These are phyloP conservation scores for Diplodia scrobiculata DNA, from an alignment of 2,329 filamentous ascomycete genomes.

Conservation along the genomic window DNA sequence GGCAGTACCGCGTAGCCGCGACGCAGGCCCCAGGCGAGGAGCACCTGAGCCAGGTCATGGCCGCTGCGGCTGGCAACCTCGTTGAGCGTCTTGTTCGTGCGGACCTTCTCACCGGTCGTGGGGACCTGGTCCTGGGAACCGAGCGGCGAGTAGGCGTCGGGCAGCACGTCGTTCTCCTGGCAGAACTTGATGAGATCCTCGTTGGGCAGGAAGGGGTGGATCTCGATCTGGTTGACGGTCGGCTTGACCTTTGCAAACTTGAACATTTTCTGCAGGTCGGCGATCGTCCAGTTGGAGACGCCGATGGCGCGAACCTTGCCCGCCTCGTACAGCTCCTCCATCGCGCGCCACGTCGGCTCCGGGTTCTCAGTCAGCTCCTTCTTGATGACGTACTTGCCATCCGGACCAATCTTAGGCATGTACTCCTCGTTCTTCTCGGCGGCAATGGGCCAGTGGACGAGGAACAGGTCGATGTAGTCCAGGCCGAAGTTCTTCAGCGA, in stretches of 20 bases:
- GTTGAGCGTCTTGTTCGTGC: conserved; percentile 67
- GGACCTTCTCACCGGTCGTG: conserved; percentile 67
- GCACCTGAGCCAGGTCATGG: conserved; percentile 76
- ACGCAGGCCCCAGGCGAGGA: conserved; percentile 81
- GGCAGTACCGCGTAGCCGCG: conserved; percentile 58
- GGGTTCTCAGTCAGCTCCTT: conserved; percentile 68
- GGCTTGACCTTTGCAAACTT: conserved; percentile 66
- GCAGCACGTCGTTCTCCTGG: conserved; percentile 60
- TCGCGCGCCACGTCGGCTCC: conserved; percentile 66
- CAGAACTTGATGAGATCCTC: conserved; percentile 61
- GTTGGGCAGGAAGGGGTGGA: conserved; percentile 73
- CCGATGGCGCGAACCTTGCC: conserved; percentile 68
- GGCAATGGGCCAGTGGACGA: conserved; percentile 64
- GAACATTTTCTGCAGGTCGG: conserved; percentile 69
- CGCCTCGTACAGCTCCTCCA: conserved; percentile 64
- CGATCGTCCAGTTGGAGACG: conserved; percentile 71
- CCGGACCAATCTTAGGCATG: conserved; percentile 59
- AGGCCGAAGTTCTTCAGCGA: conserved; percentile 65
- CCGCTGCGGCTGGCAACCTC: conserved; percentile 70
- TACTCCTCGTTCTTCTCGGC: conserved; percentile 55
- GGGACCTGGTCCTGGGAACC: conserved; percentile 71
- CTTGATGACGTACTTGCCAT: conserved; percentile 64
- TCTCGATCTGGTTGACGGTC: conserved; percentile 72
- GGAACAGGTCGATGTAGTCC: conserved; percentile 69
- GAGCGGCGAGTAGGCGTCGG: conserved; percentile 68